Conservation (phyloP, 371 early-diverging fungal species). For the Massospora cicadina region DNA sequence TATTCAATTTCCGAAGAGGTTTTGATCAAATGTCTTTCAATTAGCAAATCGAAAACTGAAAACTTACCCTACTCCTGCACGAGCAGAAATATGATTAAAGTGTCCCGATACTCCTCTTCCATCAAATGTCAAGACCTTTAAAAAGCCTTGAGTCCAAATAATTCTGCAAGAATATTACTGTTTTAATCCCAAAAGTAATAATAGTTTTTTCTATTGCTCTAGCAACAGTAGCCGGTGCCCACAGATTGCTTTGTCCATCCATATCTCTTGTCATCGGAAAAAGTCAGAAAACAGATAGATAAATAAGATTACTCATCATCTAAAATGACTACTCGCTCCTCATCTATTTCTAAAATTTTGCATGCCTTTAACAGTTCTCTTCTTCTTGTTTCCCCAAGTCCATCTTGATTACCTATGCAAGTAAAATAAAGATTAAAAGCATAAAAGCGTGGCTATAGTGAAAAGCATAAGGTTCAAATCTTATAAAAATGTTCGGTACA, state of each 20-base stretch:
- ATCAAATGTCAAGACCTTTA: constrained; percentile 87
- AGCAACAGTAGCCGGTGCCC: constrained; percentile 43
- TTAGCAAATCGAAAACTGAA: neutral
- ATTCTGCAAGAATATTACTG: constrained; percentile 22
- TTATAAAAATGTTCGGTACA: too few species aligned
- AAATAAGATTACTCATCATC: constrained; percentile 37
- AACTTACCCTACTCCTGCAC: constrained; percentile 54
- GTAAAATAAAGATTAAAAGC: neutral
- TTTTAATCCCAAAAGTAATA: constrained; percentile 35
- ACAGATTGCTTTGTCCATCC: constrained; percentile 53
- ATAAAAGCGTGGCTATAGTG: neutral
- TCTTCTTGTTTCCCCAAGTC: constrained; percentile 53
- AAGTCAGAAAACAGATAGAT: constrained; percentile 2
- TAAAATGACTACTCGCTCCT: constrained; percentile 33
- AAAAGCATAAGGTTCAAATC: too few species aligned
- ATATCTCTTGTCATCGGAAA: constrained; percentile 25
- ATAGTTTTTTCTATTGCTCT: constrained; percentile 34
- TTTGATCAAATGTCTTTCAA: constrained; percentile 5
- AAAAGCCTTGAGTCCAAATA: neutral
- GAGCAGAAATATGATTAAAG: constrained; percentile 76
- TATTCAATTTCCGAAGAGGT: neutral
- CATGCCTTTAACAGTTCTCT: constrained; percentile 56
- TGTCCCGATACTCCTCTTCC: constrained; percentile 81
- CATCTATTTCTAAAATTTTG: constrained; percentile 39
- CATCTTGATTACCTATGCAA: constrained; percentile 49